These are phyloP conservation scores for Epichloe sylvatica DNA, from an alignment of 2,329 filamentous ascomycete species.

Conservation along the genomic window DNA sequence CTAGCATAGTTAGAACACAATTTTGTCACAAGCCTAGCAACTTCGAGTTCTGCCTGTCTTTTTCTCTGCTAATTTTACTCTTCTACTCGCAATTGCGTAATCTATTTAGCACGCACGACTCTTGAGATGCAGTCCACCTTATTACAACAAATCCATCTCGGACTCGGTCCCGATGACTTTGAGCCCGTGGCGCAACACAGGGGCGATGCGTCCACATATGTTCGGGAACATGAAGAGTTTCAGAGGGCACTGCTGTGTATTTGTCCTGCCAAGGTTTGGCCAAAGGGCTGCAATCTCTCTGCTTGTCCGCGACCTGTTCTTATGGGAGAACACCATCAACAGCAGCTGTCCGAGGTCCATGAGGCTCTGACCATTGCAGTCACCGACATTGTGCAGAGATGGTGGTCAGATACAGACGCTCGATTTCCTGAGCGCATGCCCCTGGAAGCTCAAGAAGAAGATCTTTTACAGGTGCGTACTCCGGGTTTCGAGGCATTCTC, in stretches of 20 bases:
- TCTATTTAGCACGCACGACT: too few relatives aligned
- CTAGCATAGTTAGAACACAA: too few relatives aligned
- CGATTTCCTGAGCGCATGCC: constrained; percentile 21
- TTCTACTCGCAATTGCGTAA: too few relatives aligned
- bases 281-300: constrained; percentile 12
- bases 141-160: constrained; percentile 12
- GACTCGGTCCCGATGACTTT: constrained; percentile 1
- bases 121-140: background rate
- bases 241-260: constrained; percentile 9
- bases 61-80: too few relatives aligned
- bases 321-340: constrained; percentile 16
- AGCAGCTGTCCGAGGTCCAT: constrained; percentile 17
- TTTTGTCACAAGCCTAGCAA: too few relatives aligned
- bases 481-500: background rate
- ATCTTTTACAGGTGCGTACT: constrained; percentile 14
- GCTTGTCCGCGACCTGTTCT: constrained; percentile 22
- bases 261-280: constrained; percentile 18
- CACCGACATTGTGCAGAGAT: constrained; percentile 23
- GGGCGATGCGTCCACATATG: constrained; percentile 2
- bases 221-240: constrained; percentile 9
- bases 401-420: constrained; percentile 23
- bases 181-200: constrained; percentile 1
- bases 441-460: constrained; percentile 17
- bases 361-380: constrained; percentile 19
- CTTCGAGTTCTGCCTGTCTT: too few relatives aligned